phyloP scores from a whole-genome alignment of 1,139 yeast genomes.

The Debaryomyces coudertii region DNA sequence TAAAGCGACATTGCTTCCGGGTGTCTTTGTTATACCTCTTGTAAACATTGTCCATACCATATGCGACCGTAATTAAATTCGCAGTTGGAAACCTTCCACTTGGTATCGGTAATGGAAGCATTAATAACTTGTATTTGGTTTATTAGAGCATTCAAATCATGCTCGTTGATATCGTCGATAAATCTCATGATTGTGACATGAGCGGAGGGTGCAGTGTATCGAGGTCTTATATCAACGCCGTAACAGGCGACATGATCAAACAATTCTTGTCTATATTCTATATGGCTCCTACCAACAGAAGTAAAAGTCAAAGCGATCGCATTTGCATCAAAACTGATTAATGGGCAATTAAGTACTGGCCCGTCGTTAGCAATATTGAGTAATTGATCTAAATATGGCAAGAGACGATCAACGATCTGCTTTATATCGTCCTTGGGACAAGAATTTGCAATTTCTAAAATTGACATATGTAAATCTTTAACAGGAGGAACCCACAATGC shows the following conservation, averaged over 20 bases:
- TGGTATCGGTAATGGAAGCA: neutral
- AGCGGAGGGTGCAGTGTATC: conserved; percentile 4
- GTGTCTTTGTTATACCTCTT: neutral
- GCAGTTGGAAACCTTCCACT: conserved; percentile 3
- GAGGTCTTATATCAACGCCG: neutral
- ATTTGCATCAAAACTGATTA: conserved; percentile 2
- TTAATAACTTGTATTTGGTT: neutral
- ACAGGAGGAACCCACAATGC: neutral
- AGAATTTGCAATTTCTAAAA: neutral
- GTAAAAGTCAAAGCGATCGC: conserved; percentile 3
- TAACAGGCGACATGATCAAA: neutral
- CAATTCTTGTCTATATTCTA: neutral
- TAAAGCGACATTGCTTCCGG: no score
- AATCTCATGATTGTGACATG: conserved; percentile 4
- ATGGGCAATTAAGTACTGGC: neutral
- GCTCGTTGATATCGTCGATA: neutral
- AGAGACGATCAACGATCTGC: neutral
- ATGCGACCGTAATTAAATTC: conserved; percentile 1
- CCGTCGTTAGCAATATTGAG: neutral
- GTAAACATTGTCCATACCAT: conserved; percentile 3
- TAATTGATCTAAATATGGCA: neutral
- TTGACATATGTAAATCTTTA: neutral
- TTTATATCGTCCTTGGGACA: neutral
- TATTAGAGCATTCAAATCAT: neutral
- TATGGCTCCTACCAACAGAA: conserved; percentile 1